These are phyloP conservation scores for Aureobasidium sp. DNA, from an alignment of 2,329 filamentous ascomycete genomes.

Conservation along the genomic window DNA sequence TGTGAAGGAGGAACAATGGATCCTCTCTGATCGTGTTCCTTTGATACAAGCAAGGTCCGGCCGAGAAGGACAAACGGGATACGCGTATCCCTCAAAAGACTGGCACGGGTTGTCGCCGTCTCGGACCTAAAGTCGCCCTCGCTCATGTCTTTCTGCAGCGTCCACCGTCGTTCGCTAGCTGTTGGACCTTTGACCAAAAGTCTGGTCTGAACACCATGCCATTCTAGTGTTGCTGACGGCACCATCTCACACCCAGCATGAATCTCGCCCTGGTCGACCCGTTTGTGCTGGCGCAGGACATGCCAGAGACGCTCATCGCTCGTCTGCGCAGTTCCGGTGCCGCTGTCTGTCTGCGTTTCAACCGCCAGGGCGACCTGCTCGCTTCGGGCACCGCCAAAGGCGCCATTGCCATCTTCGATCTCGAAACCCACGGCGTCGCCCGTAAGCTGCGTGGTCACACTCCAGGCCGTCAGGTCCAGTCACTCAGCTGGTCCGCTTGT, in stretches of 20 bases:
- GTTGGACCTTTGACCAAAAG: not conserved
- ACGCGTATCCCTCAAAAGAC: not conserved
- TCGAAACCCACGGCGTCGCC: constrained; percentile 94
- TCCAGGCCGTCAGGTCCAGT: constrained; percentile 69
- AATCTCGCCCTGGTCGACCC: constrained; percentile 65
- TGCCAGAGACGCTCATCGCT: constrained; percentile 80
- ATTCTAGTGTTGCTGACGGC: not conserved
- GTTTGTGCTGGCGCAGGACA: constrained; percentile 67
- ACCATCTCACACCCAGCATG: constrained; percentile 37
- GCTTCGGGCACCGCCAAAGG: constrained; percentile 87
- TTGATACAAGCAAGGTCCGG: not conserved
- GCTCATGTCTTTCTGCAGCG: not conserved
- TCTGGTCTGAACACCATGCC: not conserved
- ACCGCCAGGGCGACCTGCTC: constrained; percentile 85
- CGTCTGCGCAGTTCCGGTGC: constrained; percentile 64
- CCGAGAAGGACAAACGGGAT: not conserved
- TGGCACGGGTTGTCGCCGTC: not conserved
- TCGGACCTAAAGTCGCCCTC: not conserved
- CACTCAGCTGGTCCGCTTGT: constrained; percentile 87
- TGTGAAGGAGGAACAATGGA: not conserved
- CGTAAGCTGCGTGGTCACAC: constrained; percentile 90
- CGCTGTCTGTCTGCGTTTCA: constrained; percentile 70
- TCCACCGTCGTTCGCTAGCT: not conserved
- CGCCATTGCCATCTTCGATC: constrained; percentile 89
- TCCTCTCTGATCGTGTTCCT: not conserved